Evolutionary conservation across 2,329 filamentous ascomycete species (phyloP), one percentile per base, ranked within the genome.

Genomic region (Fusarium chuoi): DNA sequence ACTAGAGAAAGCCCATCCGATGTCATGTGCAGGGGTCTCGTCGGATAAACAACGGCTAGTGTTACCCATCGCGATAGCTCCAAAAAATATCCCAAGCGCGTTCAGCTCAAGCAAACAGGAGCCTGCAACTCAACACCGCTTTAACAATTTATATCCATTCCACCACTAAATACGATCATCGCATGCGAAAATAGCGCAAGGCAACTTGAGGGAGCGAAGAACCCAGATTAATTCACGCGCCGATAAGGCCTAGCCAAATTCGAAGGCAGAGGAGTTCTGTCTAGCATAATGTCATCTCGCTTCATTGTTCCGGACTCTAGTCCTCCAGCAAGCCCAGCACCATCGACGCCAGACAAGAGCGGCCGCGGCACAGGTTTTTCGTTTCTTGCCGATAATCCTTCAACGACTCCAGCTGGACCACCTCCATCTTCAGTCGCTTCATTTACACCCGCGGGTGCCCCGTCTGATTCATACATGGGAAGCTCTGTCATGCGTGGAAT

Each of bases 391-490:
- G 83, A 86, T 14, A 82, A 84, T 56, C 86, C 87, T 12, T 86
- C 87, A 42, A 89, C 87, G 6, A 89, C 88, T 5, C 88, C 88
- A 10, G 85, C 85, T 24, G 88, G 85, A 0, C 85, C 85, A 35
- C 87, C 87, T 15, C 87, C 87, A 22, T 87, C 88, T 35, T 87
- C 87, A 13, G 84, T 84, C 14, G 85, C 85, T 9, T 89, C 87
- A 48, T 89, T 89, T 80, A 89, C 88, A 3, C 88, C 88, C 4
- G 83, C 84, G 22, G 89, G 89, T 63, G 87, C 88, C 22, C 88
- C 88, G 1, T 87, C 88, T 28, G 86, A 84, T 36, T 87, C 87
- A 18, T 89, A 84, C 75, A 80, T 90, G 42, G 86, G 87, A 63
- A 89, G 87, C 80, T 89, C 88, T 42, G 84, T 89, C 60, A 82